Conservation (phyloP, 352 stramenopile species). For the Albugo candida region DNA sequence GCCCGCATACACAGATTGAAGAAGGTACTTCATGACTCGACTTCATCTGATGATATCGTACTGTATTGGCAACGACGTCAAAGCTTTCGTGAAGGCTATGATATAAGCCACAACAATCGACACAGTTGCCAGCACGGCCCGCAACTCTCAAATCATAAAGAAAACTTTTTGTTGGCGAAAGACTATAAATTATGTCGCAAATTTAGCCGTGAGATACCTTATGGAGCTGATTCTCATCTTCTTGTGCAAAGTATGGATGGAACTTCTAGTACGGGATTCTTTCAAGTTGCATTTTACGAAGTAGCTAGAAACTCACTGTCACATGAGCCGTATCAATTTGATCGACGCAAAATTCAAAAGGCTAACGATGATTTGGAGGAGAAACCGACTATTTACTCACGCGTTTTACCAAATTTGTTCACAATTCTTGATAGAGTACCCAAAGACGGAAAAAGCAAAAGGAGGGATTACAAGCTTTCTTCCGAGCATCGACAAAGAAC, state of each 20-base stretch:
- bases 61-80: constrained; percentile 58
- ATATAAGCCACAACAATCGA: constrained; percentile 4
- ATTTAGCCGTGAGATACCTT: constrained; percentile 25
- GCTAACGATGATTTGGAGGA: neutral
- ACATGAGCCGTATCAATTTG: constrained; percentile 17
- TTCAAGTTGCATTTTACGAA: constrained; percentile 77
- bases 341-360: constrained; percentile 8
- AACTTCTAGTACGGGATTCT: constrained; percentile 41
- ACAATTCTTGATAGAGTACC: no score
- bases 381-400: neutral
- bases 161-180: constrained; percentile 42
- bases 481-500: no score
- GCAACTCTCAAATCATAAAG: constrained; percentile 46
- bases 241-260: constrained; percentile 33
- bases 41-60: constrained; percentile 69
- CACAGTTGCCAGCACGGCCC: no score
- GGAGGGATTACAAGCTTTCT: no score
- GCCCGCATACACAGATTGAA: no score
- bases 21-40: constrained; percentile 3
- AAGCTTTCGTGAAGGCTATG: constrained; percentile 69
- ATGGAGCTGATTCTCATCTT: constrained; percentile 59
- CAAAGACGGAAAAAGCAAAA: no score
- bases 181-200: constrained; percentile 72
- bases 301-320: constrained; percentile 48
- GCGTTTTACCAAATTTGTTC: no score